Conservation (phyloP, 2,329 filamentous ascomycete species). For the Ascocoryne sarcoides region DNA sequence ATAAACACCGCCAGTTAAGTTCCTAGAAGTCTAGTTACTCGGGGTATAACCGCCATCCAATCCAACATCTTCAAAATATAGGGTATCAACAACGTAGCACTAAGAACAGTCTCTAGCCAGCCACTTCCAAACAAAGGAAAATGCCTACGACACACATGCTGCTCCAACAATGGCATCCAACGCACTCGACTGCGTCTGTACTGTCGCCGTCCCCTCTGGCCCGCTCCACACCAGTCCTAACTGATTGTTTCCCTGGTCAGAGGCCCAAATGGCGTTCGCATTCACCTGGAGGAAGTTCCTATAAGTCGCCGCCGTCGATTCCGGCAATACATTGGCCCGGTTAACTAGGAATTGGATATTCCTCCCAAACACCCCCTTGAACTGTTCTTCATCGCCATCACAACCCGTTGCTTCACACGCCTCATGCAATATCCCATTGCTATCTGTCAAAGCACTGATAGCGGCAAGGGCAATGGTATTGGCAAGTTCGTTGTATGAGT, state of each 20-base stretch:
- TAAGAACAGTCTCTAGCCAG: too few species aligned
- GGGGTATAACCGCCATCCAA: too few species aligned
- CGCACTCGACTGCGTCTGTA: slow-evolving; percentile 55
- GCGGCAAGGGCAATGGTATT: slow-evolving; percentile 45
- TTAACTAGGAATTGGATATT: slow-evolving; percentile 52
- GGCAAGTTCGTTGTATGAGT: slow-evolving; percentile 37
- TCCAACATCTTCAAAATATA: too few species aligned
- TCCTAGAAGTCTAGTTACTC: too few species aligned
- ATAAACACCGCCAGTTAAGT: too few species aligned
- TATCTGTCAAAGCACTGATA: slow-evolving; percentile 36
- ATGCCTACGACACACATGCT: slow-evolving; percentile 13
- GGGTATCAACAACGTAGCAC: too few species aligned
- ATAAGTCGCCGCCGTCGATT: slow-evolving; percentile 41
- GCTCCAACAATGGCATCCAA: slow-evolving; percentile 61
- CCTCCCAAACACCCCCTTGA: slow-evolving; percentile 64
- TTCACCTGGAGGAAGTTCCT: slow-evolving; percentile 48
- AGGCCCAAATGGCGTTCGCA: slow-evolving; percentile 56
- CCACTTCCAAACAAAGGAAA: too few species aligned
- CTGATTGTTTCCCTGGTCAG: slow-evolving; percentile 42
- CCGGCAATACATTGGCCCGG: slow-evolving; percentile 21
- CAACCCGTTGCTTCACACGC: slow-evolving; percentile 41
- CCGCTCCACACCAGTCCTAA: slow-evolving; percentile 60
- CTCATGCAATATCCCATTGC: slow-evolving; percentile 43
- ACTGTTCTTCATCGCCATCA: slow-evolving; percentile 46
- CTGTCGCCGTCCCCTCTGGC: slow-evolving; percentile 44